phyloP scores from a whole-genome alignment of 2,329 filamentous ascomycete genomes.

The Diplodia intermedia region DNA sequence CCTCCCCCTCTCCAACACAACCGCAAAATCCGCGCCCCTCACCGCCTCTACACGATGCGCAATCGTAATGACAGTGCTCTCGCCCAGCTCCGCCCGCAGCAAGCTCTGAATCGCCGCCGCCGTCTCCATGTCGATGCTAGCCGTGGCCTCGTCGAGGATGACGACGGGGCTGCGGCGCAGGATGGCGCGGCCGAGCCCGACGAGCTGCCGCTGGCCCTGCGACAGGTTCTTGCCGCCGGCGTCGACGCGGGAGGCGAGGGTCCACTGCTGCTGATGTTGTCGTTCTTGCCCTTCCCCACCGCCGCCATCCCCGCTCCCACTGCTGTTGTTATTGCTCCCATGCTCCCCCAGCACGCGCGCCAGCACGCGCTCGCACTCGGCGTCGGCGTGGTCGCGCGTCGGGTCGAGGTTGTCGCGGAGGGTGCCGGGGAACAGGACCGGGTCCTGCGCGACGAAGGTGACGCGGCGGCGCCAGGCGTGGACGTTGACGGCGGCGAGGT shows the following conservation, averaged over 20 bases:
- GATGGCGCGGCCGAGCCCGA: constrained; percentile 69
- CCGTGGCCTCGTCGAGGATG: constrained; percentile 71
- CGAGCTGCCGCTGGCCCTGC: constrained; percentile 70
- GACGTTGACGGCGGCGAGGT: constrained; percentile 65
- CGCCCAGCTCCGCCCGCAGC: constrained; percentile 62
- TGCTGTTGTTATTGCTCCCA: neutral
- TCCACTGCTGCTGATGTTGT: constrained; percentile 51
- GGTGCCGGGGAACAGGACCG: constrained; percentile 68
- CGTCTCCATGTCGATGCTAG: constrained; percentile 69
- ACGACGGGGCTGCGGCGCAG: constrained; percentile 66
- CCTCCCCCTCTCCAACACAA: constrained; percentile 61
- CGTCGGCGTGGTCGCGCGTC: constrained; percentile 60
- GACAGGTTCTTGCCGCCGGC: constrained; percentile 67
- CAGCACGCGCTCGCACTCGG: constrained; percentile 61
- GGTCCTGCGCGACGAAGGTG: constrained; percentile 72
- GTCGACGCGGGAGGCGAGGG: constrained; percentile 63
- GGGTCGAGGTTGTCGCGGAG: constrained; percentile 70
- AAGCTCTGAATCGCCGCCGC: constrained; percentile 63
- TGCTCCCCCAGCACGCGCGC: constrained; percentile 58
- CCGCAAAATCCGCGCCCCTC: constrained; percentile 62
- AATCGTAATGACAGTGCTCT: constrained; percentile 69
- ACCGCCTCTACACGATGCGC: constrained; percentile 70
- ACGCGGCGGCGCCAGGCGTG: constrained; percentile 67
- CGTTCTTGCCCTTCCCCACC: no score
- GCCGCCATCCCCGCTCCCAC: no score